phyloP scores from a whole-genome alignment of 2,329 filamentous ascomycete species.

The Nemania serpens region DNA sequence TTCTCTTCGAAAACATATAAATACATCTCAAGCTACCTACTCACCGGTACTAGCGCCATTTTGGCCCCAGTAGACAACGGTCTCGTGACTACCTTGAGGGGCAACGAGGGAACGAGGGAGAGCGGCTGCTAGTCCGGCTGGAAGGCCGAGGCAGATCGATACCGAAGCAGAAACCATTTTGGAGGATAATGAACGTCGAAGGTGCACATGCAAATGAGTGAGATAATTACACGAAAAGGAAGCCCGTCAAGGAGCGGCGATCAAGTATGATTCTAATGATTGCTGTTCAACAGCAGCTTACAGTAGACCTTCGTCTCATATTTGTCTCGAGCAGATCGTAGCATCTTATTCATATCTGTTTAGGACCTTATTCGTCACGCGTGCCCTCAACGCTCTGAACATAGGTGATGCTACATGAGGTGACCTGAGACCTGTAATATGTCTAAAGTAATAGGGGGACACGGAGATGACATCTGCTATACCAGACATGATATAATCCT shows the following conservation, averaged over 20 bases:
- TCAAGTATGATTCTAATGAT: constrained; percentile 24
- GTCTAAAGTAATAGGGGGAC: constrained; percentile 6
- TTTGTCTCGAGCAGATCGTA: constrained; percentile 24
- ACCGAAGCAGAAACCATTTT: constrained; percentile 32
- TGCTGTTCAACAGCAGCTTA: constrained; percentile 13
- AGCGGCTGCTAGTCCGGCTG: constrained; percentile 30
- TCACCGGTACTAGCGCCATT: constrained; percentile 39
- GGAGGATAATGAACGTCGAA: constrained; percentile 21
- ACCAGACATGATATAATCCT: too few relatives aligned
- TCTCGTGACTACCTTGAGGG: constrained; percentile 36
- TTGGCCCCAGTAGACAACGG: constrained; percentile 43
- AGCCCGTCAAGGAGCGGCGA: constrained; percentile 31
- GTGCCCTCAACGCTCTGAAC: not conserved
- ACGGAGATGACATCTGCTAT: constrained; percentile 1
- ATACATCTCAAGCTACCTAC: not conserved
- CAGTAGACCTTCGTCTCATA: constrained; percentile 19
- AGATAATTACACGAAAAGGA: constrained; percentile 31
- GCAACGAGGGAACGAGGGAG: constrained; percentile 26
- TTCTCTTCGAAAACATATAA: not conserved
- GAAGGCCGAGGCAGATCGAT: constrained; percentile 28
- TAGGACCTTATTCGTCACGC: not conserved
- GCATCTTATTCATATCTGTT: constrained; percentile 2
- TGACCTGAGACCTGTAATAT: constrained; percentile 20
- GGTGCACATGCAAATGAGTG: constrained; percentile 29
- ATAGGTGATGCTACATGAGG: constrained; percentile 15